Evolutionary conservation across 208 protist genomes (phyloP).

Genomic region (Trypanosoma avium): DNA sequence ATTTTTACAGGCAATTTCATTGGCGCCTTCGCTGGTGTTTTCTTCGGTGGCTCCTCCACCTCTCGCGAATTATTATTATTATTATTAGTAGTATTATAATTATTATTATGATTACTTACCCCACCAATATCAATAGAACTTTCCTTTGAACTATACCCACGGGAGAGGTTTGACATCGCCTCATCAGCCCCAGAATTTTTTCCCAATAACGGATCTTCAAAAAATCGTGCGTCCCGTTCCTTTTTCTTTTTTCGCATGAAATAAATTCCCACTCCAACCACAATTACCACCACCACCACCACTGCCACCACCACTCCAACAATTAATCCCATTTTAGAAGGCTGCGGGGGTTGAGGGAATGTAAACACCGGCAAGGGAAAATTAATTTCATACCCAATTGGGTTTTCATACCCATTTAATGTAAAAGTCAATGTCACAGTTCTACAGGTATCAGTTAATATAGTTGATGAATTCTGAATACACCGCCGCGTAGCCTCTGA

Average conservation of each 20-base stretch:
- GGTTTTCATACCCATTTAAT: slow-evolving; percentile 17
- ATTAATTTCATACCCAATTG: slow-evolving; percentile 15
- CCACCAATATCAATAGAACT: background rate
- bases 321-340: background rate
- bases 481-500: slow-evolving; percentile 5
- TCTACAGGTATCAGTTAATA: slow-evolving; percentile 1
- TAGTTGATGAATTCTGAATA: too few relatives aligned
- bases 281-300: slow-evolving; percentile 4
- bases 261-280: background rate
- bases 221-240: slow-evolving; percentile 23
- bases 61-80: too few relatives aligned
- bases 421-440: slow-evolving; percentile 3
- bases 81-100: background rate
- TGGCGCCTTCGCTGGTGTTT: slow-evolving; percentile 5
- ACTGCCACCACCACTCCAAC: background rate
- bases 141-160: background rate
- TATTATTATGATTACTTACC: too few relatives aligned
- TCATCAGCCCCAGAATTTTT: too few relatives aligned
- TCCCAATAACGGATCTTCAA: too few relatives aligned
- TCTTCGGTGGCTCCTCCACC: background rate
- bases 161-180: background rate
- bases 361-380: slow-evolving; percentile 2
- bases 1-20: slow-evolving; percentile 3
- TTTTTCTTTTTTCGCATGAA: slow-evolving; percentile 12
- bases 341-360: background rate